phyloP scores from a whole-genome alignment of 345 rosid genomes.

The Erysimum cheiranthoides region DNA sequence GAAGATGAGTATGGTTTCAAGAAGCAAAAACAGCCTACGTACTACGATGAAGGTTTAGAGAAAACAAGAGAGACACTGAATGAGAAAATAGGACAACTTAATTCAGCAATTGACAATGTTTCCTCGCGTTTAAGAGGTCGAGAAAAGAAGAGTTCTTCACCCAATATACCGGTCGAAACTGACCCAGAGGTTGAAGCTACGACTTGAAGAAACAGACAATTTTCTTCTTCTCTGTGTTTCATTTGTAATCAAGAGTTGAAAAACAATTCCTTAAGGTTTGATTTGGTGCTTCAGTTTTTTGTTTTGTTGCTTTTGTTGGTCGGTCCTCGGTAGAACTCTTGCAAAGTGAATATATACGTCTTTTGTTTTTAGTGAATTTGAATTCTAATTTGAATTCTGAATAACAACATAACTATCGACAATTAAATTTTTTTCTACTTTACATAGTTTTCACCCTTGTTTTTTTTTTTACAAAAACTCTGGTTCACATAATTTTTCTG shows the following conservation, averaged over 20 bases:
- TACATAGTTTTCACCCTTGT: too few species aligned
- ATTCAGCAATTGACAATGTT: slow-evolving; percentile 88
- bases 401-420: too few species aligned
- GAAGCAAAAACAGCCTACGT: slow-evolving; percentile 69
- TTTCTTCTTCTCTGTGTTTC: slow-evolving; percentile 12
- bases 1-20: slow-evolving; percentile 85
- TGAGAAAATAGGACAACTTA: slow-evolving; percentile 84
- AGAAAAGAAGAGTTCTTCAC: slow-evolving; percentile 44
- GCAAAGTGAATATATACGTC: slow-evolving; percentile 32
- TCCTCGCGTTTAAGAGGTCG: slow-evolving; percentile 90
- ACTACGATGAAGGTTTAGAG: slow-evolving; percentile 93
- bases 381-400: not conserved
- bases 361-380: not conserved
- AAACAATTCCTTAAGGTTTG: slow-evolving; percentile 10
- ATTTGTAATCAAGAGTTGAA: slow-evolving; percentile 16
- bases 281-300: slow-evolving; percentile 14
- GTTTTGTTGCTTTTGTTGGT: slow-evolving; percentile 11
- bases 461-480: too few species aligned
- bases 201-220: slow-evolving; percentile 37
- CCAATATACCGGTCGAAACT: slow-evolving; percentile 52
- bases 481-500: too few species aligned
- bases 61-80: slow-evolving; percentile 87
- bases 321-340: slow-evolving; percentile 13
- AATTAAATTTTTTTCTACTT: too few species aligned
- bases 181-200: slow-evolving; percentile 80